Conservation (phyloP, 2,329 filamentous ascomycete genomes). For the Arthrobotrys megalospora region DNA sequence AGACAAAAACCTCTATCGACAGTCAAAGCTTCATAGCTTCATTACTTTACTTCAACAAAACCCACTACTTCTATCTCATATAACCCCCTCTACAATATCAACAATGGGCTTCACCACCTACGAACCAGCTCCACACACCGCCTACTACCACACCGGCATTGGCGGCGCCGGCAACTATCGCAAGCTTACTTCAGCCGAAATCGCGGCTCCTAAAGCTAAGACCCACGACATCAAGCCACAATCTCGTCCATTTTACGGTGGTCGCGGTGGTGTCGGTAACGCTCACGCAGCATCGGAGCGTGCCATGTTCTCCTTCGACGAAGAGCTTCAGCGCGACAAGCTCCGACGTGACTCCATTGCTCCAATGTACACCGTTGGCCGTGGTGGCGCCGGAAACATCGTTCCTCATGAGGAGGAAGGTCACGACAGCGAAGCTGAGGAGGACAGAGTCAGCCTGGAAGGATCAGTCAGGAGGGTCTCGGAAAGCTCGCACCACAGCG, state of each 20-base stretch:
- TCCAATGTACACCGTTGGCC: conserved; percentile 75
- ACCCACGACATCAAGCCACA: conserved; percentile 68
- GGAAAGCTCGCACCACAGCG: conserved; percentile 50
- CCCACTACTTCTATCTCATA: conserved; percentile 28
- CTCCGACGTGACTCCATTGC: conserved; percentile 72
- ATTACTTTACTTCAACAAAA: conserved; percentile 24
- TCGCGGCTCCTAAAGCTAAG: conserved; percentile 70
- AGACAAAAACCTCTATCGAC: conserved; percentile 32
- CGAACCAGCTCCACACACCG: conserved; percentile 69
- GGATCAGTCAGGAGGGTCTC: conserved; percentile 52
- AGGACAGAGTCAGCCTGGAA: conserved; percentile 53
- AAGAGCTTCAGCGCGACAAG: conserved; percentile 75
- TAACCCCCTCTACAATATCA: conserved; percentile 38
- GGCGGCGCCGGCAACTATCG: conserved; percentile 72
- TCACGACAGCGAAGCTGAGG: conserved; percentile 53
- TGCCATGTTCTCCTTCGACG: conserved; percentile 77
- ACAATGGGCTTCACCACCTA: conserved; percentile 70
- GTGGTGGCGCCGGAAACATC: conserved; percentile 76
- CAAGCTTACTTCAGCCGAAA: conserved; percentile 72
- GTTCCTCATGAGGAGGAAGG: conserved; percentile 62
- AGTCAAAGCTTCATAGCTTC: conserved; percentile 44
- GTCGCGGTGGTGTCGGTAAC: conserved; percentile 79
- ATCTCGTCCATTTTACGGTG: conserved; percentile 75
- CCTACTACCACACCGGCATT: conserved; percentile 70
- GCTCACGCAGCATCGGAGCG: conserved; percentile 72